Conservation (phyloP, 768 basidiomycete species). For the Gautieria morchelliformis region DNA sequence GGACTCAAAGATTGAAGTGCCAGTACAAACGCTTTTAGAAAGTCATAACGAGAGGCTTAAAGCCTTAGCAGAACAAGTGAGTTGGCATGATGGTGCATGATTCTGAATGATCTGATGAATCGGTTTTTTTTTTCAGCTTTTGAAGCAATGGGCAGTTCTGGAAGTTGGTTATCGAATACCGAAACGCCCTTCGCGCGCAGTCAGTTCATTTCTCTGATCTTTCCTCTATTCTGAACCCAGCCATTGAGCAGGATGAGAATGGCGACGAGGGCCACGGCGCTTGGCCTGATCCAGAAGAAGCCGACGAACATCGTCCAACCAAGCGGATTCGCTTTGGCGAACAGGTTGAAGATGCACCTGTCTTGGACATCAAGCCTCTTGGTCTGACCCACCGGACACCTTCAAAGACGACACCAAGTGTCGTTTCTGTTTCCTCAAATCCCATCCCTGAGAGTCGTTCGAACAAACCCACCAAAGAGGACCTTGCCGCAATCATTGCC, state of each 20-base stretch:
- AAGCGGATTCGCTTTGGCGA: constrained; percentile 10
- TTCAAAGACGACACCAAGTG: not conserved
- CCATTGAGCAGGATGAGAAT: constrained; percentile 16
- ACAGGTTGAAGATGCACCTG: constrained; percentile 10
- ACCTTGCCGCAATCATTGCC: constrained; percentile 33
- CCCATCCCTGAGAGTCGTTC: constrained; percentile 8
- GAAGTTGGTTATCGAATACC: constrained; percentile 82
- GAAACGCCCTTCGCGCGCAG: constrained; percentile 42
- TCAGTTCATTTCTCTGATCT: constrained; percentile 16
- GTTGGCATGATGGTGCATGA: not conserved
- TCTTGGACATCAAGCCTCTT: constrained; percentile 18
- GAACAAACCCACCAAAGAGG: constrained; percentile 19
- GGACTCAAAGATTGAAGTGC: constrained; percentile 61
- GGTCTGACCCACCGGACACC: constrained; percentile 7
- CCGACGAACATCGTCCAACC: constrained; percentile 7
- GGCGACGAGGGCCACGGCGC: constrained; percentile 10
- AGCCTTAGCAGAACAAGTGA: constrained; percentile 53
- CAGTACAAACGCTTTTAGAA: constrained; percentile 45
- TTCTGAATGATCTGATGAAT: not conserved
- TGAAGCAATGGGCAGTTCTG: constrained; percentile 72
- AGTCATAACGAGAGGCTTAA: constrained; percentile 50
- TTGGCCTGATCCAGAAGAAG: not conserved
- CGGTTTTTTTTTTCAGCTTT: constrained; percentile 36
- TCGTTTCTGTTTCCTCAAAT: not conserved
- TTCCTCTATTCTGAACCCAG: not conserved